phyloP scores from a whole-genome alignment of 2,329 filamentous ascomycete genomes.

The Verticillium albo-atrum region DNA sequence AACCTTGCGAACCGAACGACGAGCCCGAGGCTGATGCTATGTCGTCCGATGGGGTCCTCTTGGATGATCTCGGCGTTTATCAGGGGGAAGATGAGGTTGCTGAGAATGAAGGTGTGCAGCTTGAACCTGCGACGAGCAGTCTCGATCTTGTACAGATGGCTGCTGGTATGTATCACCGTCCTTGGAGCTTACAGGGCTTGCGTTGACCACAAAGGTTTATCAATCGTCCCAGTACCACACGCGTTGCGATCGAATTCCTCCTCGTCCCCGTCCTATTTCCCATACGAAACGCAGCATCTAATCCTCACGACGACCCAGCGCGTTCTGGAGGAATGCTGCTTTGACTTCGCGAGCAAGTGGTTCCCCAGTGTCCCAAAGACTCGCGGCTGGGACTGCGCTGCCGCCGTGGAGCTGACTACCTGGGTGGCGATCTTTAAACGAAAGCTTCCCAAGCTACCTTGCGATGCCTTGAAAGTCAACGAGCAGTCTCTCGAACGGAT shows the following conservation, averaged over 20 bases:
- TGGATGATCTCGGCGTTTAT: slow-evolving; percentile 16
- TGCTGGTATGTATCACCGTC: background rate
- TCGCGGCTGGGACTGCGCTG: slow-evolving; percentile 25
- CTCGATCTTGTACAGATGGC: background rate
- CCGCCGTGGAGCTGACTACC: slow-evolving; percentile 29
- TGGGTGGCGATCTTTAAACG: slow-evolving; percentile 22
- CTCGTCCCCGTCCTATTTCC: slow-evolving; percentile 25
- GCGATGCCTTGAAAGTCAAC: slow-evolving; percentile 7
- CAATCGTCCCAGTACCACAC: background rate
- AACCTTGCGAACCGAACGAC: slow-evolving; percentile 19
- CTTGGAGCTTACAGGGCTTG: background rate
- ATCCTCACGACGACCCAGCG: slow-evolving; percentile 28
- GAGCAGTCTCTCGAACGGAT: slow-evolving; percentile 12
- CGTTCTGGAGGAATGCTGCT: slow-evolving; percentile 32
- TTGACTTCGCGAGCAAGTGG: slow-evolving; percentile 29
- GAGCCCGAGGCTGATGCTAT: slow-evolving; percentile 22
- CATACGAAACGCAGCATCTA: slow-evolving; percentile 28
- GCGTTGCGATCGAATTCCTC: slow-evolving; percentile 9
- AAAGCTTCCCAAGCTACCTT: slow-evolving; percentile 17
- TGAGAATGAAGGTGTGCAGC: background rate
- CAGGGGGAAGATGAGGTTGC: background rate
- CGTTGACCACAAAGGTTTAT: background rate
- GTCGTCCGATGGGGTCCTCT: slow-evolving; percentile 18
- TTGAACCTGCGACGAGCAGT: background rate
- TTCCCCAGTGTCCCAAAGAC: slow-evolving; percentile 21